Evolutionary conservation across 2,329 filamentous ascomycete species (phyloP).

Genomic region (Alternaria metachromatica): DNA sequence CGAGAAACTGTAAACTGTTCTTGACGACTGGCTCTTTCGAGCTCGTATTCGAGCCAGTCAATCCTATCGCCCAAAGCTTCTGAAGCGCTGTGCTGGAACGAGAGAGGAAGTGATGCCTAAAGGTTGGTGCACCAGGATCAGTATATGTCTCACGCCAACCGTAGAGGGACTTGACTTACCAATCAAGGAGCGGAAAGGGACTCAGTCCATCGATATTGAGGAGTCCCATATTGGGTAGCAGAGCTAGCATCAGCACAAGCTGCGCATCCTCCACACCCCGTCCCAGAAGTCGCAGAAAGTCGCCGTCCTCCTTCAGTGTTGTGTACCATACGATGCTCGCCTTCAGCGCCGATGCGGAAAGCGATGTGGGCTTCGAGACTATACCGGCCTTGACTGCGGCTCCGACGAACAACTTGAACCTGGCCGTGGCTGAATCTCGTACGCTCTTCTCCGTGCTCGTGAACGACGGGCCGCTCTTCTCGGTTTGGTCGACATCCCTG

Average conservation of each 20-base stretch:
- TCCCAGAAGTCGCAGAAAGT: conserved; percentile 1
- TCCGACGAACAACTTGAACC: background rate
- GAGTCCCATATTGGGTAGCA: background rate
- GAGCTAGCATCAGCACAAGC: background rate
- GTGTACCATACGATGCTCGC: conserved; percentile 4
- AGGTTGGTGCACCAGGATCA: background rate
- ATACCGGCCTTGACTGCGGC: background rate
- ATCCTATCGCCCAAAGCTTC: background rate
- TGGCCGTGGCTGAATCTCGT: background rate
- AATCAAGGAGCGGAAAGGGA: conserved; percentile 3
- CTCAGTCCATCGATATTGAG: background rate
- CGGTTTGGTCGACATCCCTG: background rate
- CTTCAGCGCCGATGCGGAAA: background rate
- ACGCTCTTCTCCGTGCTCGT: background rate
- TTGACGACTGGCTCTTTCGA: background rate
- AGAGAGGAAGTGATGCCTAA: background rate
- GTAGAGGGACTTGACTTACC: no score
- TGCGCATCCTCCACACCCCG: conserved; percentile 2
- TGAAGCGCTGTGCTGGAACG: background rate
- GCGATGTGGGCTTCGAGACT: background rate
- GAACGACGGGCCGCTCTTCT: background rate
- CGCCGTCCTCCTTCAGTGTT: background rate
- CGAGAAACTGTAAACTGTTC: background rate
- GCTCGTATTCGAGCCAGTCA: background rate
- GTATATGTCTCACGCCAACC: no score